These are phyloP conservation scores for Artemisia tridentata DNA, from an alignment of 129 eudicot species.

Conservation along the genomic window DNA sequence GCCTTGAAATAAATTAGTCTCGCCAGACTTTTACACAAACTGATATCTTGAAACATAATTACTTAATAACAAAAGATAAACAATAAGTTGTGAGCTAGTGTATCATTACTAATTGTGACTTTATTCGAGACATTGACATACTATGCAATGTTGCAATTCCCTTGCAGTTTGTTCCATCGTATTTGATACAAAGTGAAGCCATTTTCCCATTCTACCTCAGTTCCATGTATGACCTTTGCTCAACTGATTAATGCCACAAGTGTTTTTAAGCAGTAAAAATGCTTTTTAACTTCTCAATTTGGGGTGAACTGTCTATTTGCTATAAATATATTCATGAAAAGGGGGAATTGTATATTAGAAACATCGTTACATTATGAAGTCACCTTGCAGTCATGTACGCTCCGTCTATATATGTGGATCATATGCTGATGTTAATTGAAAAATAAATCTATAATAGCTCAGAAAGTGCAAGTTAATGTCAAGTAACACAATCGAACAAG, in stretches of 20 bases:
- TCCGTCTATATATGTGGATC: background rate
- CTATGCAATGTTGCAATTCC: background rate
- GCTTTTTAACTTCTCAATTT: background rate
- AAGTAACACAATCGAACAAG: slow-evolving; percentile 3
- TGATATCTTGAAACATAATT: background rate
- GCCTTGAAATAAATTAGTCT: background rate
- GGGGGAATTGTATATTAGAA: background rate
- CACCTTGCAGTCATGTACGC: background rate
- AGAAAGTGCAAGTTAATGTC: background rate
- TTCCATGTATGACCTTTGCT: background rate
- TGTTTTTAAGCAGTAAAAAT: background rate
- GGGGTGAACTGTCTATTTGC: background rate
- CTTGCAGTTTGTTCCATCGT: background rate
- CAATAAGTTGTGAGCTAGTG: too few relatives aligned
- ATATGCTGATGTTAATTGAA: slow-evolving; percentile 5
- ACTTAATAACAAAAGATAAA: background rate
- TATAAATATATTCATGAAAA: background rate
- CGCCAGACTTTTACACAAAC: background rate
- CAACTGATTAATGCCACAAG: background rate
- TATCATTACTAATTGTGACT: background rate
- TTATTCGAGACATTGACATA: background rate
- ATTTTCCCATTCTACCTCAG: too few relatives aligned
- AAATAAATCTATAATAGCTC: slow-evolving; percentile 9
- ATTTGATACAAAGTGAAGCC: background rate
- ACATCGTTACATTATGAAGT: slow-evolving; percentile 11